Percentiles rank a stretch among this genome's conserved stretches.
Conservation (phyloP, 345 rosid species). For the Erucastrum elatum region DNA sequence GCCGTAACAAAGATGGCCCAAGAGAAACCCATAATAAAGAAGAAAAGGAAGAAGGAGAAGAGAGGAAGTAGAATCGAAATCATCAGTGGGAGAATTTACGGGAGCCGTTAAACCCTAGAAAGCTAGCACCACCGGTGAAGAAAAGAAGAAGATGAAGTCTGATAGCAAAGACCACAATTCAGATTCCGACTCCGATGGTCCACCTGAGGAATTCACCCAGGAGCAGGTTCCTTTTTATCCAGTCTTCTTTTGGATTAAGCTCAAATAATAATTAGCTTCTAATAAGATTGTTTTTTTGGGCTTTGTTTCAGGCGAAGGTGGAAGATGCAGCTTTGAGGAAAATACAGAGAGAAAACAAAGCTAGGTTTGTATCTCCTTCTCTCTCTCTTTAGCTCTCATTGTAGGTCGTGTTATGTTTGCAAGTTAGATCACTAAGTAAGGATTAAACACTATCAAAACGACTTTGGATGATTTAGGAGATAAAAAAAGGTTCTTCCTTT, state of each 20-base stretch:
- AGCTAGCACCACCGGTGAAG: not conserved
- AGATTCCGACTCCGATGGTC: constrained; percentile 56
- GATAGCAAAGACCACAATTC: constrained; percentile 52
- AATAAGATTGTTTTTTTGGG: not conserved
- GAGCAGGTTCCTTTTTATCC: constrained; percentile 56
- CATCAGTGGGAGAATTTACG: constrained; percentile 23
- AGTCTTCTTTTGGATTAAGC: not conserved
- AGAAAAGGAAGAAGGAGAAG: constrained; percentile 14
- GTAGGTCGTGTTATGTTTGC: too few species aligned
- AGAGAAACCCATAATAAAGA: constrained; percentile 67
- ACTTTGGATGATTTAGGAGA: too few species aligned
- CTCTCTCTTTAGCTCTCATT: not conserved
- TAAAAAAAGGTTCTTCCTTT: not conserved
- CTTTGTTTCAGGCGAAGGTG: constrained; percentile 52
- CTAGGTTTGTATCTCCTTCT: constrained; percentile 45
- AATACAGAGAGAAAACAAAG: constrained; percentile 60
- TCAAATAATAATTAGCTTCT: not conserved
- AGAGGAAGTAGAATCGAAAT: constrained; percentile 37
- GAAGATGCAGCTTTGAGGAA: constrained; percentile 64
- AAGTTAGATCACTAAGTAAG: too few species aligned
- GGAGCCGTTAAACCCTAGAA: constrained; percentile 37
- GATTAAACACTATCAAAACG: too few species aligned
- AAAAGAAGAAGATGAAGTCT: constrained; percentile 40
- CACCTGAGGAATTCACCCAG: constrained; percentile 78
- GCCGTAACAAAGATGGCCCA: constrained; percentile 38